Base-by-base conservation (phyloP, 768 basidiomycete genomes). In the Trametes cubensis region DNA sequence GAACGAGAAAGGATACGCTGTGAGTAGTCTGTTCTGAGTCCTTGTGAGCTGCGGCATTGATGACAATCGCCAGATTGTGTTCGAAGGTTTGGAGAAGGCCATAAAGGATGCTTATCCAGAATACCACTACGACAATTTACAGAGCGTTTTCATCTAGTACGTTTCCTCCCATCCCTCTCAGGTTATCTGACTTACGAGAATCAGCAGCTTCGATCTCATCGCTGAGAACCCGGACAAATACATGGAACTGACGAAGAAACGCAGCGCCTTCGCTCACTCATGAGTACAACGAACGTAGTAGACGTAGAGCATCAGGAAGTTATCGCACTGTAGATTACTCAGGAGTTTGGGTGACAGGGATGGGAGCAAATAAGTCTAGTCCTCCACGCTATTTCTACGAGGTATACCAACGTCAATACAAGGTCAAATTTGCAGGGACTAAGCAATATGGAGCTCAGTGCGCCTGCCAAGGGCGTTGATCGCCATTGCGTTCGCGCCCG, bases 1-100 rank as follows among this genome's bases (percentile, higher is more conserved):
- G 68, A 92, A 83, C 55, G 78, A 73, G n/a, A 80, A 75, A 2
- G 95, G 92, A 23, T 95, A 95, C 67, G 71, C 80, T 72, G 90
- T 92, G 68, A 69, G 85, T 71, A 25, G 56, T 14, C 25, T 40
- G 23, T 45, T 11, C 34, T 20, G 25, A n/a, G 8, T 17, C 18
- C 26, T 44, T 45, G 62, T 21, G 42, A 47, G 46, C 8, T 6
- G 5, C 18, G 40, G 6, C 11, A n/a, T 26, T 48, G 39, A 39
- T 49, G 26, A 14, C 18, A 10, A n/a, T 11, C 23, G n/a, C 30
- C 61, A 93, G 92, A 69, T 92, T 55, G 76, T 90, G 28, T 94
- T 86, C 71, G 80, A 89, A 20, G 78, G 76, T 20, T 67, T 95
- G 54, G 77, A 87, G 51, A 74, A 80, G 55, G 79, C 83, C 1